Evolutionary conservation across 257 asterid genomes (phyloP), one percentile per base, ranked within the genome.

Genomic region (Gentiana dahurica): DNA sequence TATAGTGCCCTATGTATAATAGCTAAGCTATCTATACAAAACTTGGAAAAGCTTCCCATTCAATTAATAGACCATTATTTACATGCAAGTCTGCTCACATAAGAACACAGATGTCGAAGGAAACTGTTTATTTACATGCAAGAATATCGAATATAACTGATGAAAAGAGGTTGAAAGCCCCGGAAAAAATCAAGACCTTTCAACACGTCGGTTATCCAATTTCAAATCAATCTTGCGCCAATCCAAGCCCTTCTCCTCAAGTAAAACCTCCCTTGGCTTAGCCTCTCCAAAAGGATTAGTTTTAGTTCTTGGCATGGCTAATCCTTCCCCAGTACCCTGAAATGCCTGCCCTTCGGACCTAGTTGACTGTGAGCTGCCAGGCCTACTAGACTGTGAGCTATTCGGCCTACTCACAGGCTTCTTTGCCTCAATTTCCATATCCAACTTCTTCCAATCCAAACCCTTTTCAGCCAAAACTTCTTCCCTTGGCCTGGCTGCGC

Each of bases 241-340:
- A 68, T 89, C 97, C 69, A 92, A 64, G 50, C 97, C 97, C 70
- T 89, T 92, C 79, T 83, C 85, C 79, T 77, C 77, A 61, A 92
- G 97, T 75, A 89, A 77, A 72, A 92, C 83, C 75, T 92, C 99
- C 75, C 99, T 84, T 55, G 99, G 97, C 74, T 84, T 92, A 11
- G 99, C 95, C 64, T 86, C 85, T 13, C 99, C 97, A 64, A 92
- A 92, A 49, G 99, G 99, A 65, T 88, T 92, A 58, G 86, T 85
- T 71, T 82, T 92, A 2, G 89, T 87, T 60, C 71, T 88, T n/a
- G 75, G 85, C 77, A 74, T 85, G 71, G 47, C 78, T 12, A 34
- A 71, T 51, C 54, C 75, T 58, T 77, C 95, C 53, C 62, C 77
- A 37, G 48, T 49, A 38, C 70, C 87, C 34, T 60, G 79, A 68